These are phyloP conservation scores for Pseudocercospora vitis DNA, from an alignment of 2,329 filamentous ascomycete species.

Conservation along the genomic window DNA sequence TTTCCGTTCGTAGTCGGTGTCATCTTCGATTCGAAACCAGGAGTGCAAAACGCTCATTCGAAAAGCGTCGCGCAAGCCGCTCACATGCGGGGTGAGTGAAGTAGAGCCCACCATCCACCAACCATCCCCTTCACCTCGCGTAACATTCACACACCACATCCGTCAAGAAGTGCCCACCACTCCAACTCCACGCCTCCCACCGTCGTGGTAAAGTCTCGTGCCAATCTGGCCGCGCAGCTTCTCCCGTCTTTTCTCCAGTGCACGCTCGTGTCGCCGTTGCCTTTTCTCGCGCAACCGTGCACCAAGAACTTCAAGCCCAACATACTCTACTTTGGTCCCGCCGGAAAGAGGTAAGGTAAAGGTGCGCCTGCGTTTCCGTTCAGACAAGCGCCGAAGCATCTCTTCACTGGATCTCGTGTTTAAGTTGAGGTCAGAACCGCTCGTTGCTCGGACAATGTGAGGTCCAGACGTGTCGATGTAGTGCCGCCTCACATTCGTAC, in stretches of 20 bases:
- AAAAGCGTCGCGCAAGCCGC: too few species aligned
- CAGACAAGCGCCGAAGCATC: constrained; percentile 21
- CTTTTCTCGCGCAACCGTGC: constrained; percentile 48
- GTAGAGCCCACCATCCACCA: too few species aligned
- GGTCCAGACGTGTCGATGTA: constrained; percentile 40
- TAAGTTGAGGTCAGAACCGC: constrained; percentile 14
- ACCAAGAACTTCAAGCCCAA: constrained; percentile 52
- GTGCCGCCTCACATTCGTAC: constrained; percentile 45
- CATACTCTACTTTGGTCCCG: constrained; percentile 52
- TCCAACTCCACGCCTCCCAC: neutral
- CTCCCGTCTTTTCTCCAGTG: constrained; percentile 54
- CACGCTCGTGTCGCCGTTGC: constrained; percentile 46
- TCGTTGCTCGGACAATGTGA: constrained; percentile 35
- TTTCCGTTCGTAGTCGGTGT: constrained; percentile 2
- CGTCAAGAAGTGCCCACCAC: neutral
- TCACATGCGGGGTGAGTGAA: too few species aligned
- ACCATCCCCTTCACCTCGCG: too few species aligned
- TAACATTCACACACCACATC: neutral
- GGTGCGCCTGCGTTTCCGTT: constrained; percentile 16
- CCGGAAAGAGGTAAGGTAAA: constrained; percentile 27
- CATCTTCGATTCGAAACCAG: neutral
- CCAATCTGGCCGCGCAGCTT: constrained; percentile 55
- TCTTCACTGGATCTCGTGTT: constrained; percentile 26
- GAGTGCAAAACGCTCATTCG: neutral
- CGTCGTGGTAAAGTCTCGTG: constrained; percentile 20